phyloP scores from a whole-genome alignment of 805 yeast species.

The Candida boleticola region DNA sequence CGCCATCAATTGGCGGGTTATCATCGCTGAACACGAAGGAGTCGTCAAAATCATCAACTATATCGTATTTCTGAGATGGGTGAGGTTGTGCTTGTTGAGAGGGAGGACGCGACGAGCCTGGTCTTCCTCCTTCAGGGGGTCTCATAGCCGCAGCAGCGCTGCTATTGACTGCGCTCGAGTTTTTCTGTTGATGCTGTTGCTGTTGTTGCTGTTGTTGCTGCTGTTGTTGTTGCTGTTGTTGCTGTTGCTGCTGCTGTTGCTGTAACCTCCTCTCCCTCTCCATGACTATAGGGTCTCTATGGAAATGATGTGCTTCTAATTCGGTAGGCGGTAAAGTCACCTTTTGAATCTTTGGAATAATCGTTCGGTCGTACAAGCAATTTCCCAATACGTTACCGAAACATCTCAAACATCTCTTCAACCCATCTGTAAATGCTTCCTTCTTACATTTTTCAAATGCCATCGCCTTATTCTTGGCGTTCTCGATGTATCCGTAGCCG shows the following conservation, averaged over 20 bases:
- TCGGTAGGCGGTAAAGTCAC: conserved; percentile 33
- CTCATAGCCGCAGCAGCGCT: background rate
- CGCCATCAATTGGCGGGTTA: conserved; percentile 21
- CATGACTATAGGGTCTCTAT: conserved; percentile 34
- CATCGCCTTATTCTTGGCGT: conserved; percentile 64
- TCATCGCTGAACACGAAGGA: conserved; percentile 43
- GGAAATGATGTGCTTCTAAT: conserved; percentile 29
- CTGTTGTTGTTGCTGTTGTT: conserved; percentile 6
- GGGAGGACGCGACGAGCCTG: background rate
- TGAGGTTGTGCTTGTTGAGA: background rate
- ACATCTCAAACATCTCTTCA: conserved; percentile 73
- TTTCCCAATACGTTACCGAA: conserved; percentile 82
- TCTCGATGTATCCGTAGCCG: conserved; percentile 75
- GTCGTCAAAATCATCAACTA: conserved; percentile 36
- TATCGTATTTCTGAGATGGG: conserved; percentile 1
- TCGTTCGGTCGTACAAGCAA: conserved; percentile 77
- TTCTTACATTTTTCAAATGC: conserved; percentile 81
- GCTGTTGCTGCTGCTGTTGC: conserved; percentile 1
- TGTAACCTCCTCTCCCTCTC: conserved; percentile 24
- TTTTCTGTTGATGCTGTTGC: conserved; percentile 2
- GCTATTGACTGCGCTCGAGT: background rate
- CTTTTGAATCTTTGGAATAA: conserved; percentile 49
- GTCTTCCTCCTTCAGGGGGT: background rate
- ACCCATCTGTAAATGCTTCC: conserved; percentile 82
- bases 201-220: conserved; percentile 2